Evolutionary conservation across 805 yeast species (phyloP), one percentile per base, ranked within the genome.

Genomic region (Spathaspora gorwiae): DNA sequence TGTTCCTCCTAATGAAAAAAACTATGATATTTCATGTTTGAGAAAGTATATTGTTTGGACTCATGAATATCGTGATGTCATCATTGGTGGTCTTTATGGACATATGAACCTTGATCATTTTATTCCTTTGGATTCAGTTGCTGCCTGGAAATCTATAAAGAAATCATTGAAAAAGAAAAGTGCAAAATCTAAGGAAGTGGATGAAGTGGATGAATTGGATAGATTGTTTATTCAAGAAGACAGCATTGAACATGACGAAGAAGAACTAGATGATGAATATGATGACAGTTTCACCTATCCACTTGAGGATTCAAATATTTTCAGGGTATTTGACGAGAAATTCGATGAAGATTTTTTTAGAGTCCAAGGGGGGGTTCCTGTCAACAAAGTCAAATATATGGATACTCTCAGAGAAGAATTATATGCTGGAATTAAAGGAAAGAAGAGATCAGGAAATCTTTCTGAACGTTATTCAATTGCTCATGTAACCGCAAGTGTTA

Each of bases 21-120:
- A 88, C 60, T 80, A 77, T 49, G 95, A 88, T 55, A 69, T 75
- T 14, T 72, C 83, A 37, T 88, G 96, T 58, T 81, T 78, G 52
- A 71, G 88, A 41, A 87, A 87, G 61, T 84, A 81, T 62, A 77
- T 85, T 24, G 73, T 81, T n/a, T 88, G 95, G 95, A 65, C 81
- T 32, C 80, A 87, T 55, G 96, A 87, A 59, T 88, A 84, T 59
- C 72, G 95, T 52, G 96, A 88, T 60, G 77, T 88, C 35, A 84
- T 88, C 26, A 72, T 89, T 50, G 96, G 96, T 14, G 89, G 90
- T 9, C 65, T 88, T 29, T 88, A 78, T 60, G 96, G 96, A 0
- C 96, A 88, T 60, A 88, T 88, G 96, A 88, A 88, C 62, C 71
- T 87, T 44, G 96, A 89, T 59, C 96, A 88, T 65, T 87, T 85